Conservation (phyloP, 1,139 yeast genomes). For the Geotrichum aggregatum region DNA sequence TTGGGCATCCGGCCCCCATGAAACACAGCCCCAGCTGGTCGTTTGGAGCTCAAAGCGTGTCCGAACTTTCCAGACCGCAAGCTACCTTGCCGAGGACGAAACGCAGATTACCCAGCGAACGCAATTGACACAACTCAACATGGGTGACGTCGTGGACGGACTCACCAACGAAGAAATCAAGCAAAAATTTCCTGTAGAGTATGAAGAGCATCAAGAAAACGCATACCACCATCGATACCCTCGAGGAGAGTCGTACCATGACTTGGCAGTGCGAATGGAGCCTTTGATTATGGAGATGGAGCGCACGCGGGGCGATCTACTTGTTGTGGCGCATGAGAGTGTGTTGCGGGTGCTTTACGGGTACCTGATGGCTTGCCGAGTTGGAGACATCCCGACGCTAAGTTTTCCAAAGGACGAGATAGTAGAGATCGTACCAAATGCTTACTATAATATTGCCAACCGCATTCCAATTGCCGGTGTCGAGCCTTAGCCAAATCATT, state of each 20-base stretch:
- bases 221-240: constrained; percentile 93
- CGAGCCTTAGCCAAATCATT: constrained; percentile 24
- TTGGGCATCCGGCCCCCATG: constrained; percentile 21
- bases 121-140: constrained; percentile 81
- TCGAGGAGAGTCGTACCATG: constrained; percentile 92
- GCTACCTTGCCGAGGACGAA: constrained; percentile 34
- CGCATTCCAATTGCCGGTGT: constrained; percentile 44
- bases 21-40: constrained; percentile 32
- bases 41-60: constrained; percentile 92
- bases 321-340: constrained; percentile 91
- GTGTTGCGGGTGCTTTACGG: constrained; percentile 86
- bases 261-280: constrained; percentile 88
- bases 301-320: constrained; percentile 78
- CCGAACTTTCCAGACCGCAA: constrained; percentile 77
- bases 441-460: constrained; percentile 72
- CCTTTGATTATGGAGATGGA: constrained; percentile 92
- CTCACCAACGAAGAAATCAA: constrained; percentile 58
- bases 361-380: constrained; percentile 86
- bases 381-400: constrained; percentile 75
- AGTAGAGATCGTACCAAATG: constrained; percentile 82
- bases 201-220: constrained; percentile 59
- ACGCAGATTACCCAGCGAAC: constrained; percentile 54
- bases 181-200: constrained; percentile 63
- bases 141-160: constrained; percentile 79
- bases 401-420: constrained; percentile 76